phyloP scores from a whole-genome alignment of 108 stramenopile genomes.

The Nannochloropsis oceanica region DNA sequence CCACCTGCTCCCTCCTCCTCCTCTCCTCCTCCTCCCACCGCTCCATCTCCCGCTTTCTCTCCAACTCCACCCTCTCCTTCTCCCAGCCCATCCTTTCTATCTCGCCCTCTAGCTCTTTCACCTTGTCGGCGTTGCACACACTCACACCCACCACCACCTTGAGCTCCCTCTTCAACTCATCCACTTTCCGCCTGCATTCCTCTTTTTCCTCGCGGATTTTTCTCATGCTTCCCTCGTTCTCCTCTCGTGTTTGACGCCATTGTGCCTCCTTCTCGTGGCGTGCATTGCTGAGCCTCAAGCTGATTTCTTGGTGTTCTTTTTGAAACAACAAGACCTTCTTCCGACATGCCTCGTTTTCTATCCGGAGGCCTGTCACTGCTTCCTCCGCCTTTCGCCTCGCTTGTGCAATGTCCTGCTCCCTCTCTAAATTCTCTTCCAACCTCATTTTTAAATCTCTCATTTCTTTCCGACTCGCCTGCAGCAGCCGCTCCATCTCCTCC shows the following conservation, averaged over 20 bases:
- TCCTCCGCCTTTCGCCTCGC: not conserved
- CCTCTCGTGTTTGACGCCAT: too few relatives aligned
- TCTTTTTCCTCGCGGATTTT: too few relatives aligned
- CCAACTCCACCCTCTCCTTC: not conserved
- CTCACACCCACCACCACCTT: too few relatives aligned
- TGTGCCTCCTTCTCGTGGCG: too few relatives aligned
- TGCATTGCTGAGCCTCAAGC: too few relatives aligned
- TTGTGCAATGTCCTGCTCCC: not conserved
- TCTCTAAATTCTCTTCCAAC: not conserved
- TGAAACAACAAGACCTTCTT: not conserved
- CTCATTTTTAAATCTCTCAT: not conserved
- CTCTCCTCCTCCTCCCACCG: not conserved
- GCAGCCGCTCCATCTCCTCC: not conserved
- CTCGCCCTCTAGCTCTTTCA: not conserved
- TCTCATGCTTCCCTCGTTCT: too few relatives aligned
- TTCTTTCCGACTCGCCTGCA: not conserved
- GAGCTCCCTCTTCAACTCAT: too few relatives aligned
- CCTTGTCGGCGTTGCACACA: too few relatives aligned
- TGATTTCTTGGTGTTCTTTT: too few relatives aligned
- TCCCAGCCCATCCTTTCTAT: not conserved
- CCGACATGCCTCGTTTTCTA: not conserved
- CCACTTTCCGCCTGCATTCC: too few relatives aligned
- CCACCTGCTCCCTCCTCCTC: not conserved
- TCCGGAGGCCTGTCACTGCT: not conserved
- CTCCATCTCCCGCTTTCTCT: not conserved